Base-by-base conservation (phyloP, 257 asterid species). In the Mentha longifolia region DNA sequence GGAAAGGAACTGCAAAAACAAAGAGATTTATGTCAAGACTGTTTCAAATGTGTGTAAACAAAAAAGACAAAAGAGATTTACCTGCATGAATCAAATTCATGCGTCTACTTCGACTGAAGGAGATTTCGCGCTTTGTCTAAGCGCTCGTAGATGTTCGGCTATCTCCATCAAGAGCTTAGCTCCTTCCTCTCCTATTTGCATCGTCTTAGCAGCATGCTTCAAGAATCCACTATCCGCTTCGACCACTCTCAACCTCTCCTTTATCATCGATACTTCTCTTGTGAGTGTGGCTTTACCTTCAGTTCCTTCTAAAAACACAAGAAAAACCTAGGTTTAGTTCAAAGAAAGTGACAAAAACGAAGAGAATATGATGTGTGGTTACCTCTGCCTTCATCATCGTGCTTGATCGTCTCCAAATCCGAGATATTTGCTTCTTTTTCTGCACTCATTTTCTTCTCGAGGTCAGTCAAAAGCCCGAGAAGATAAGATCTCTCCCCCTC, bases 221-320 rank as follows among this genome's bases (percentile, higher is more conserved):
- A 90, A 74, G 85, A 90, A 88, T 54, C 85, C 86, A 72, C 91
- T 85, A 14, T 90, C 97, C n/a, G 90, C 89, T 85, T 90, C 97
- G 25, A 90, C 67, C 5, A 82, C 91, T 74, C 89, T 80, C 77
- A 90, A 49, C 65, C 92, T 82, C 79, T 90, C 93, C 81, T 85
- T 82, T 37, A 90, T 80, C 41, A 74, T 28, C 1, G 85, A 86
- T 20, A 90, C 69, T 77, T 88, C 97, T 84, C 88, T 79, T 59
- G 81, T 77, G 49, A 91, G 86, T 5, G 50, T 67, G 9, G 39
- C 83, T 78, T 78, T 88, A 16, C 15, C 68, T 25, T 73, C 79
- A 9, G 58, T 77, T 39, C 83, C 88, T 80, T 63, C 70, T 17
- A 66, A 35, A 35, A 35, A 46, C 16, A 49, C 9, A 6, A 74